A percentile compares a stretch with the other conserved stretches of the same genome.
These are phyloP conservation scores for Saccharum hybrid DNA, from an alignment of 202 grass and related monocot genomes.

Conservation along the genomic window DNA sequence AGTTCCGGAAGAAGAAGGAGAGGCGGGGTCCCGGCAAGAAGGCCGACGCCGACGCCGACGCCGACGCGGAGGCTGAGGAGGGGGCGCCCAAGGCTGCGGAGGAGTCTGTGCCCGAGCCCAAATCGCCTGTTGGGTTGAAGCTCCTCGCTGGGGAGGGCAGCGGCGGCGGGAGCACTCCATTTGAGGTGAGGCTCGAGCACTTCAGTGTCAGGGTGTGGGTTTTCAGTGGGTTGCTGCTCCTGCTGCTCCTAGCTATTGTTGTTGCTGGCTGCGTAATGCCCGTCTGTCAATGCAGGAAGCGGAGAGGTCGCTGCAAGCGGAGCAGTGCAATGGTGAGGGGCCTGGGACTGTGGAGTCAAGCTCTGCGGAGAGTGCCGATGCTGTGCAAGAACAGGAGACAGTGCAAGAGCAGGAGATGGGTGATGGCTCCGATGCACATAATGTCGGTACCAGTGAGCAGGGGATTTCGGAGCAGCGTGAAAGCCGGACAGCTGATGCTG, in stretches of 20 bases:
- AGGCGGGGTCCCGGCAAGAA: conserved; percentile 61
- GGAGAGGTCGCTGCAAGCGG: conserved; percentile 19
- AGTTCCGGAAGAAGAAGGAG: conserved; percentile 98
- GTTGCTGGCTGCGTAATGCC: conserved; percentile 21
- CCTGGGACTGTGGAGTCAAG: conserved; percentile 17
- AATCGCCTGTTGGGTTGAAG: conserved; percentile 50
- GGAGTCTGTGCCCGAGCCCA: conserved; percentile 40
- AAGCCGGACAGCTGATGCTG: background rate
- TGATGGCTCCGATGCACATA: conserved; percentile 10
- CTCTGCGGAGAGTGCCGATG: background rate
- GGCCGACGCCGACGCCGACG: conserved; percentile 42
- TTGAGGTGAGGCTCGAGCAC: conserved; percentile 45
- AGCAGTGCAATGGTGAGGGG: conserved; percentile 50
- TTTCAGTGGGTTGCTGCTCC: conserved; percentile 8
- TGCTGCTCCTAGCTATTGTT: no score
- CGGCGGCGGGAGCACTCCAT: conserved; percentile 25
- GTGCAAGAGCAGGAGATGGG: background rate
- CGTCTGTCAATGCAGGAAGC: conserved; percentile 63
- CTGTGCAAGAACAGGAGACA: background rate
- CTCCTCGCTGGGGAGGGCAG: conserved; percentile 45
- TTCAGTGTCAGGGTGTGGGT: conserved; percentile 4
- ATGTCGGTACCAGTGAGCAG: conserved; percentile 32
- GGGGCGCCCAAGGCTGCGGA: conserved; percentile 16
- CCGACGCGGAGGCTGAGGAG: conserved; percentile 42
- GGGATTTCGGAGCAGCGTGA: conserved; percentile 13